Evolutionary conservation across 192 early-diverging fungal species (phyloP).

Genomic region (Entrophospora sp.): DNA sequence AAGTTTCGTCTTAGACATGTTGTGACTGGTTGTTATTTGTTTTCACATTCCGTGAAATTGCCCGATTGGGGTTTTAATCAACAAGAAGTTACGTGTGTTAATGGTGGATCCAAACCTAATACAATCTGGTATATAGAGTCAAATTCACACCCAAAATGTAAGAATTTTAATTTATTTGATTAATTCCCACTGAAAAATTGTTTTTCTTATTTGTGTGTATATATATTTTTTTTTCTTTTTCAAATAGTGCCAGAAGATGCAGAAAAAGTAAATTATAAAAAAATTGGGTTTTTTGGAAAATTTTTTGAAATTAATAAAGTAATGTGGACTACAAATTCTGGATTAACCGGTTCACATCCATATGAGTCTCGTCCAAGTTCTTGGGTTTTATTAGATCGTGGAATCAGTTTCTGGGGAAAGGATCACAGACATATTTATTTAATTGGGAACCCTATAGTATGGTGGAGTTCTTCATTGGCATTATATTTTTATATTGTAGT

Average conservation of each 20-base stretch:
- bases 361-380: slow-evolving; percentile 84
- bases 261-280: slow-evolving; percentile 48
- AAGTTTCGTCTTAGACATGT: slow-evolving; percentile 70
- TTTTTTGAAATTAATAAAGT: slow-evolving; percentile 80
- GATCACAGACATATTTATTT: slow-evolving; percentile 72
- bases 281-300: slow-evolving; percentile 72
- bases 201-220: background rate
- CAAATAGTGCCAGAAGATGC: slow-evolving; percentile 47
- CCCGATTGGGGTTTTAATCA: slow-evolving; percentile 92
- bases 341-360: slow-evolving; percentile 80
- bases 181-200: too few species aligned
- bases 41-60: slow-evolving; percentile 68
- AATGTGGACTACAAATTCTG: slow-evolving; percentile 86
- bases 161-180: too few species aligned
- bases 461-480: slow-evolving; percentile 60
- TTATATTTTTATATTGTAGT: slow-evolving; percentile 55
- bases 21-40: slow-evolving; percentile 70
- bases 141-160: slow-evolving; percentile 39
- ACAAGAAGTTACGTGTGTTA: slow-evolving; percentile 91
- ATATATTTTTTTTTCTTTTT: background rate
- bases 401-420: slow-evolving; percentile 82
- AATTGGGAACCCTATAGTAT: slow-evolving; percentile 84
- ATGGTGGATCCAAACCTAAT: slow-evolving; percentile 55
- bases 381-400: slow-evolving; percentile 80
- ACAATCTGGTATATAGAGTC: slow-evolving; percentile 77